Evolutionary conservation across 306 rosid genomes (phyloP), one percentile per base, ranked within the genome.

Genomic region (Oxytropis ochrocephala): DNA sequence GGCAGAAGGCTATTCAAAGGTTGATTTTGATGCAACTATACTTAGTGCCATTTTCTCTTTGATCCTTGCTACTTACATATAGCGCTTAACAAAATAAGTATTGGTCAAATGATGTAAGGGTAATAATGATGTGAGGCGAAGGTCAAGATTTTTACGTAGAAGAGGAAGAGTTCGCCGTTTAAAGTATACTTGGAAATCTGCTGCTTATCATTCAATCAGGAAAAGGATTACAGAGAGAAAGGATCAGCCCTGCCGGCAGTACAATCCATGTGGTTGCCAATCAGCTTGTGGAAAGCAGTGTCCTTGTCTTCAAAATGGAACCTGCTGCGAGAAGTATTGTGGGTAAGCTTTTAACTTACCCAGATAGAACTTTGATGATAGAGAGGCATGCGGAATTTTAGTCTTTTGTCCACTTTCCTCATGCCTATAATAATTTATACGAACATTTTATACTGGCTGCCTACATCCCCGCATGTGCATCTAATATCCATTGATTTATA

Each of bases 171-270:
- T 95, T 64, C 99, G 99, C 59, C 97, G 99, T 53, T 81, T 95
- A 75, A 94, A 94, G 82, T 94, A 94, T 82, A 90, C 96, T 36
- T 94, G 97, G 98, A 94, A 94, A 75, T 86, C 98, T 66, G 97
- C 98, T 49, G 98, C 98, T 36, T 94, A 90, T 74, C 98, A 94
- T 86, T 94, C 98, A 39, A 85, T 94, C 58, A 80, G 98, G 79
- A 94, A 94, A 82, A 89, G 98, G 69, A 94, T 94, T 73, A 90
- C 97, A 10, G 98, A 94, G 68, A 90, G 88, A 73, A 94, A 94
- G 78, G 97, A 94, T 75, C 98, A 94, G 77, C 98, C 98, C 32
- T 94, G 97, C 81, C 86, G 98, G 72, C 97, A 94, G 88, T 94
- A 88, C 80, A 94, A 94, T 78, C 98, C 98, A 46, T 94, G 98